Base-by-base conservation (phyloP, 1,139 yeast genomes). In the Geotrichum reessii region DNA sequence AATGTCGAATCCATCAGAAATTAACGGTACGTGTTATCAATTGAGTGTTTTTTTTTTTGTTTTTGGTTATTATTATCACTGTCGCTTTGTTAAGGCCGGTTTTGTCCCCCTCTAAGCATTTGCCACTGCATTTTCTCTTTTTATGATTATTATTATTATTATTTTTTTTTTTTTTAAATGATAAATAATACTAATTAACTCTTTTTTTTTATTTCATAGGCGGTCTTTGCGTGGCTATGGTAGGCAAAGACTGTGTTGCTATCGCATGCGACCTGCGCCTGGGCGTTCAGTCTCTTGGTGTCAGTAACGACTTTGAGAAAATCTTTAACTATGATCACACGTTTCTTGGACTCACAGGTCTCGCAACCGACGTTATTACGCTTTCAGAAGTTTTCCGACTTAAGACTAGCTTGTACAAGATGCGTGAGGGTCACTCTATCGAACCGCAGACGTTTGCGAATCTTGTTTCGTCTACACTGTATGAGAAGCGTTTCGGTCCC, bases 151-250 rank as follows among this genome's bases (percentile, higher is more conserved):
- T n/a, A n/a, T 27, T 25, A 19, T 22, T 11, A 21, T n/a, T 14
- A 11, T 47, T 11, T 33, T 27, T 12, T 11, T n/a, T n/a, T 11
- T n/a, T 47, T n/a, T 28, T 27, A 11, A 21, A 52, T n/a, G n/a
- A n/a, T n/a, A n/a, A n/a, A n/a, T n/a, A n/a, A n/a, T n/a, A n/a
- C n/a, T n/a, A n/a, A 17, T 31, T 40, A 21, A 25, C 7, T 12
- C 7, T 37, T 14, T 21, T 40, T 42, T n/a, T 31, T 19, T 22
- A 21, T 22, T n/a, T 14, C 22, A 33, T 22, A 81, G 87, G 96
- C 74, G 99, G 99, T 75, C 82, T 96, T 62, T 96, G 96, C 61
- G 96, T 95, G 48, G 99, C 99, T 65, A 95, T 95, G 99, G 86
- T 87, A 27, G 99, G 99, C 66, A 92, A 95, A 72, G 97, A 91